These are phyloP conservation scores for Pichia kluyveri DNA, from an alignment of 805 yeast species.

Conservation along the genomic window DNA sequence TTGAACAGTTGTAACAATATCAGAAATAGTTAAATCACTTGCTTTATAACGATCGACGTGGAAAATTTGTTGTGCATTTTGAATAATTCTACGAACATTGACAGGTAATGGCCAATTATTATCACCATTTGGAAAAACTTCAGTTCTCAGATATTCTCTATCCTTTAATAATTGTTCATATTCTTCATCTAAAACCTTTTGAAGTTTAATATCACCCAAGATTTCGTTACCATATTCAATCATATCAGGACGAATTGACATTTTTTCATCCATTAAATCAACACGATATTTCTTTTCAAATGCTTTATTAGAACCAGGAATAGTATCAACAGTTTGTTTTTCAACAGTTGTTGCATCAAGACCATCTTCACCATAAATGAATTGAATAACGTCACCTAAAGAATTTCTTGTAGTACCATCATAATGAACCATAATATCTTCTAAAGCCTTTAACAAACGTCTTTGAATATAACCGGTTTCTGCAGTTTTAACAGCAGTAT, in stretches of 20 bases:
- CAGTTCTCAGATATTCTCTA: constrained; percentile 68
- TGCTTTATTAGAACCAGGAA: constrained; percentile 81
- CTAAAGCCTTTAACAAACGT: constrained; percentile 95
- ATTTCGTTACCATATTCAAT: constrained; percentile 88
- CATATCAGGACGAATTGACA: constrained; percentile 57
- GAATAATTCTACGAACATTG: constrained; percentile 90
- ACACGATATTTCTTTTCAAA: constrained; percentile 81
- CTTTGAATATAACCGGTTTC: constrained; percentile 98
- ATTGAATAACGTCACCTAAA: constrained; percentile 91
- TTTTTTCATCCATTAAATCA: constrained; percentile 63
- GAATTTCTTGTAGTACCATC: constrained; percentile 99
- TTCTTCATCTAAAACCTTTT: constrained; percentile 74
- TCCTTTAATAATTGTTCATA: constrained; percentile 69
- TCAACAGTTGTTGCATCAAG: constrained; percentile 97
- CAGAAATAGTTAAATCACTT: constrained; percentile 79
- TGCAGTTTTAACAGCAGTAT: constrained; percentile 98
- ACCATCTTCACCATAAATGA: constrained; percentile 98
- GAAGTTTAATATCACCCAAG: constrained; percentile 79
- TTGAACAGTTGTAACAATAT: constrained; percentile 65
- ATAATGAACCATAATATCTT: constrained; percentile 91
- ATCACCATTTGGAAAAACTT: constrained; percentile 88
- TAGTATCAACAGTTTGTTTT: constrained; percentile 89
- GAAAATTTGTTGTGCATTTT: constrained; percentile 96
- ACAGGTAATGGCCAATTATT: constrained; percentile 97
- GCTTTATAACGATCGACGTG: constrained; percentile 86